phyloP scores from a whole-genome alignment of 164 flowering plant genomes.

The Vitis cinerea region DNA sequence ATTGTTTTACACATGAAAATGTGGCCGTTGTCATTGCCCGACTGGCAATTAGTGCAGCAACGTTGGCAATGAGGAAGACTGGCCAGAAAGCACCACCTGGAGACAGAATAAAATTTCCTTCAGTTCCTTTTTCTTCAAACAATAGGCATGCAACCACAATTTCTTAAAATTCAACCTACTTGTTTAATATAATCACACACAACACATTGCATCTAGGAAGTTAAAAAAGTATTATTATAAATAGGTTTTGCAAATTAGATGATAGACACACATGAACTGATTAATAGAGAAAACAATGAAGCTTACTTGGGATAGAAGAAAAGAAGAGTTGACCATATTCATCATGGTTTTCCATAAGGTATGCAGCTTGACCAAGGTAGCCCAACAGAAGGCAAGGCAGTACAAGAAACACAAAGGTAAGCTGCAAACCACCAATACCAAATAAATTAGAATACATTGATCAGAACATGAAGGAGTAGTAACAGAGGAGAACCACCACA shows the following conservation, averaged over 20 bases:
- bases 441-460: constrained; percentile 4
- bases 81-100: constrained; percentile 93
- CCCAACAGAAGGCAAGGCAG: constrained; percentile 96
- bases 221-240: neutral
- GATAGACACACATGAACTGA: too few species aligned
- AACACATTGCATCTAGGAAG: neutral
- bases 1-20: constrained; percentile 93
- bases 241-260: neutral
- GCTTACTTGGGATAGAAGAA: constrained; percentile 84
- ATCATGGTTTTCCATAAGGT: constrained; percentile 68
- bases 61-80: constrained; percentile 75
- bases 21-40: constrained; percentile 98
- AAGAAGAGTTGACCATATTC: constrained; percentile 66
- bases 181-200: neutral
- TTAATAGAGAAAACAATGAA: neutral
- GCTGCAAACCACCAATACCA: constrained; percentile 52
- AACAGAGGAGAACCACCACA: constrained; percentile 1
- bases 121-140: neutral
- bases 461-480: constrained; percentile 1
- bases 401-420: constrained; percentile 87
- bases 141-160: neutral
- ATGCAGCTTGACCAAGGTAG: constrained; percentile 98
- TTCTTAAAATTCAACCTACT: too few species aligned
- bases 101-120: constrained; percentile 16
- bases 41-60: constrained; percentile 96